Base-by-base conservation (phyloP, 805 yeast genomes). In the Yamadazyma phyllophila region DNA sequence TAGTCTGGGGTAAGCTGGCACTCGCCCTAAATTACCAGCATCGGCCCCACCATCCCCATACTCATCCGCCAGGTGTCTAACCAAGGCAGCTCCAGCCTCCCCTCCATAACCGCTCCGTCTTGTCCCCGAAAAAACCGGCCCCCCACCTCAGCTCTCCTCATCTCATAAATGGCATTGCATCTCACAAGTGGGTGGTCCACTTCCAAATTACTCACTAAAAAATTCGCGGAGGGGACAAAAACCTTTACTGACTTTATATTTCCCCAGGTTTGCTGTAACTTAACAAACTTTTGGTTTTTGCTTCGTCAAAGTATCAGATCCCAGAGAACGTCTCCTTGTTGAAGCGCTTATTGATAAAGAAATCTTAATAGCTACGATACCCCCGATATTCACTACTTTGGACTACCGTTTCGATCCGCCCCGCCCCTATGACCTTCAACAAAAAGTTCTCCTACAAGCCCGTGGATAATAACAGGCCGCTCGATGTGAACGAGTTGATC, bases 401-500 rank as follows among this genome's bases (percentile, higher is more conserved):
- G 24, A 20, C 24, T 3, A 20, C 3, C 24, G 24, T 20, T 20
- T 20, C 24, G 24, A 20, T 20, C 24, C 24, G 24, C 24, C 24
- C 24, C 24, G 32, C n/a, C 15, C 13, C n/a, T 17, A 43, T 47
- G 50, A 20, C 45, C 13, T 16, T 37, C 17, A 45, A 36, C 36
- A 51, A 41, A 30, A 50, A 50, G 17, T 46, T 53, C 38, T 46
- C 50, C 4, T 50, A 53, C 34, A 51, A 53, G 39, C 38, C 52
- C 11, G 13, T 43, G 38, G 44, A 45, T 8, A 48, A 46, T 30
- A 48, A 39, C 32, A 30, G 40, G 36, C 49, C 56, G 14, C 40
- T 53, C 13, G 39, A 53, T 35, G 42, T 48, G 16, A 36, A 39
- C 8, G 64, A 65, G 17, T 54, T 66, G 36, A 41, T 68, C 14